Percentiles rank a stretch among this genome's conserved stretches.
Evolutionary conservation across 306 rosid genomes (phyloP).

Genomic region (Argentina anserina): DNA sequence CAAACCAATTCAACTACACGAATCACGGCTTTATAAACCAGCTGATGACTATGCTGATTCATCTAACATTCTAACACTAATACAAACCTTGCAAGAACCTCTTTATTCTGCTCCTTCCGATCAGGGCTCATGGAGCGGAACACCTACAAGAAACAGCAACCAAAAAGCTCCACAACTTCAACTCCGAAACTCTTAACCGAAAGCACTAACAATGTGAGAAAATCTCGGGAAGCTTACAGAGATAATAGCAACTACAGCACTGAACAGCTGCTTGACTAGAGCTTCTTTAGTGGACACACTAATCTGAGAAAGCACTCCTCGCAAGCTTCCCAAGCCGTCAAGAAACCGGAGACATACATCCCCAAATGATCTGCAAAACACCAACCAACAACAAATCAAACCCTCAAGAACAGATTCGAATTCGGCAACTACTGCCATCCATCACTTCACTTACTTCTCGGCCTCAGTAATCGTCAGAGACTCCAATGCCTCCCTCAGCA

Average conservation of each 20-base stretch:
- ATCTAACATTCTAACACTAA: neutral
- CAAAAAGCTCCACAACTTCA: slow-evolving; percentile 8
- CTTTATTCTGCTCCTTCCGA: slow-evolving; percentile 48
- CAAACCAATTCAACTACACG: slow-evolving; percentile 29
- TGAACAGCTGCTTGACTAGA: slow-evolving; percentile 40
- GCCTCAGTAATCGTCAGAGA: slow-evolving; percentile 49
- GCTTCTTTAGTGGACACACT: slow-evolving; percentile 41
- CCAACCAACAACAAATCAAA: slow-evolving; percentile 24
- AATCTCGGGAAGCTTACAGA: slow-evolving; percentile 51
- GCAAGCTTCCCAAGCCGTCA: slow-evolving; percentile 40
- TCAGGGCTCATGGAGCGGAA: slow-evolving; percentile 47
- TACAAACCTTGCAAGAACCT: slow-evolving; percentile 50
- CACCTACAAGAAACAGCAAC: slow-evolving; percentile 46
- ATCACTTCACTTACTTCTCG: slow-evolving; percentile 64
- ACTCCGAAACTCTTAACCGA: neutral
- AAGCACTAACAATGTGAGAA: neutral
- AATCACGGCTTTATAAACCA: neutral
- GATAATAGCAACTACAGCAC: slow-evolving; percentile 45
- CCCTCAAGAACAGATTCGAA: neutral
- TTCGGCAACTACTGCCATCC: slow-evolving; percentile 6
- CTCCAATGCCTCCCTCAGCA: slow-evolving; percentile 43
- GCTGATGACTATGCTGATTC: neutral
- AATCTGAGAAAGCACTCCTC: slow-evolving; percentile 32
- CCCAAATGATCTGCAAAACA: slow-evolving; percentile 65
- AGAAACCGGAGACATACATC: slow-evolving; percentile 53